A percentile compares a stretch with the other conserved stretches of the same genome.
Evolutionary conservation across 768 basidiomycete genomes (phyloP).

Genomic region (Amanita jacksonii): DNA sequence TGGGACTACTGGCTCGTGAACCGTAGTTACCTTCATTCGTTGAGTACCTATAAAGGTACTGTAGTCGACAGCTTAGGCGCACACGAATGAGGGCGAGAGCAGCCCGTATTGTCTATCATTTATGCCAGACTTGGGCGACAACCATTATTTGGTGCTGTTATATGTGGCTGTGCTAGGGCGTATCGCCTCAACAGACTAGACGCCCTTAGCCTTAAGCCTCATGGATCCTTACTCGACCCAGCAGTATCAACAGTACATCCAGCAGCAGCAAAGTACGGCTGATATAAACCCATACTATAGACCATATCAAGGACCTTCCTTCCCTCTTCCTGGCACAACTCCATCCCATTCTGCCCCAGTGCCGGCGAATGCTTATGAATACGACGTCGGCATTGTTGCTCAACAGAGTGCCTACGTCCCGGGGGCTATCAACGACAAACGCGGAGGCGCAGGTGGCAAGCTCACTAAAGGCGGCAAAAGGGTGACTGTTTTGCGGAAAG

Average conservation of each 20-base stretch:
- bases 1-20: too few relatives aligned
- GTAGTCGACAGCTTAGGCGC: too few relatives aligned
- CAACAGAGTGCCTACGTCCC: conserved; percentile 91
- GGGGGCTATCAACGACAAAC: conserved; percentile 83
- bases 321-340: conserved; percentile 52
- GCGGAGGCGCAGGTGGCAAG: conserved; percentile 78
- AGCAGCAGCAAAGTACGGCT: conserved; percentile 40
- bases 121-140: too few relatives aligned
- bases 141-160: too few relatives aligned
- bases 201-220: conserved; percentile 10
- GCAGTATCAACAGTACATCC: conserved; percentile 41
- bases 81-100: too few relatives aligned
- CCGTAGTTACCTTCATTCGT: too few relatives aligned
- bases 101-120: too few relatives aligned
- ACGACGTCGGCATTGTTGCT: conserved; percentile 83
- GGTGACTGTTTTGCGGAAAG: conserved; percentile 89
- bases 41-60: too few relatives aligned
- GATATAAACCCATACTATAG: conserved; percentile 80
- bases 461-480: conserved; percentile 86
- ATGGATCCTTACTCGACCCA: conserved; percentile 38
- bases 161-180: too few relatives aligned
- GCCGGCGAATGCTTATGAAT: conserved; percentile 86
- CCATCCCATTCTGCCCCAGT: conserved; percentile 69
- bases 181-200: not conserved
- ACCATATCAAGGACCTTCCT: conserved; percentile 69